Evolutionary conservation across 805 yeast species (phyloP), one percentile per base, ranked within the genome.

Genomic region (Candida ficus): DNA sequence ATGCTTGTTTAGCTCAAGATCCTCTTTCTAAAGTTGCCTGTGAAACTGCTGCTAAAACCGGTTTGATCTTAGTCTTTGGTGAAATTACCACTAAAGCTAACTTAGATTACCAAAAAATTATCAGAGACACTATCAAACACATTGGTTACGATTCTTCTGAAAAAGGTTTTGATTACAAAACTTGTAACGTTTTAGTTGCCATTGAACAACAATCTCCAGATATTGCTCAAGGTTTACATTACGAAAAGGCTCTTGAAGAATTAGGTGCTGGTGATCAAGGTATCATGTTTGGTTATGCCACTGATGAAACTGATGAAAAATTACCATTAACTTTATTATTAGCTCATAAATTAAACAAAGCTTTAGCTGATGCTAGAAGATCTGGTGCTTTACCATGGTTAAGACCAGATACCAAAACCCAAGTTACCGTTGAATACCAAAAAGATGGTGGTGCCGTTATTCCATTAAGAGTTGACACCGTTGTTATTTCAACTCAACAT

Each of bases 211-310:
- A 93, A 75, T 89, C 97, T 39, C 93, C 95, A 57, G 99, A 93
- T 73, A 93, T 93, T 61, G 99, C 99, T 48, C 98, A 91, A 74
- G 99, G 99, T 80, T 80, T 93, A 63, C 98, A 93, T 73, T 85
- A 85, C 72, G 97, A 93, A 62, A 78, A 83, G 73, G 95, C 85
- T 42, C 75, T 93, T 52, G 99, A 93, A 77, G 95, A 93, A 46
- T 80, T 93, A 62, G 99, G 99, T 70, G 99, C 99, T 53, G 99
- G 99, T 82, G 99, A 93, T 75, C 99, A 93, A 74, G 99, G 99
- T 83, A 93, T 93, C 68, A 93, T 93, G 99, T 93, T 93, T 66
- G 99, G 99, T 71, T 93, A 93, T 70, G 99, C 99, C 58, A 83
- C 98, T 49, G 96, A 93, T 62, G 99, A 93, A 77, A 90, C 99